These are phyloP conservation scores for Gossypium trilobum DNA, from an alignment of 441 rosid species.

Conservation along the genomic window DNA sequence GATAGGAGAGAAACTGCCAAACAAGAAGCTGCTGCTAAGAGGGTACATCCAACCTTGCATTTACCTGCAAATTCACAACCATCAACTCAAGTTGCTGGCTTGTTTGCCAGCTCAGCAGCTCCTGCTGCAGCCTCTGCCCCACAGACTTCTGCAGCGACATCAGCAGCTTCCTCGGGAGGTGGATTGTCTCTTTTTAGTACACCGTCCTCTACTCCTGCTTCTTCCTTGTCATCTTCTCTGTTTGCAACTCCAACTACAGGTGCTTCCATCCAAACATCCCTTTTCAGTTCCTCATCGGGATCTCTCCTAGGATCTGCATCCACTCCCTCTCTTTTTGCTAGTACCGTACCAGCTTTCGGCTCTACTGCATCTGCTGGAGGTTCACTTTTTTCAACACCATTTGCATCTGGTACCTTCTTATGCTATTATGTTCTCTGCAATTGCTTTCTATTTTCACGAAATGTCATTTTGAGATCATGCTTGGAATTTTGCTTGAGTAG, in stretches of 20 bases:
- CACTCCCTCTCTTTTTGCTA: constrained; percentile 52
- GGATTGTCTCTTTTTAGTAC: constrained; percentile 58
- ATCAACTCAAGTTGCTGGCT: constrained; percentile 65
- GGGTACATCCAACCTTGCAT: constrained; percentile 92
- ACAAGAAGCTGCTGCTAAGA: constrained; percentile 92
- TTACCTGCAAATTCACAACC: constrained; percentile 66
- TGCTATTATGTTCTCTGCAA: neutral
- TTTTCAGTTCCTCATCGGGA: constrained; percentile 35
- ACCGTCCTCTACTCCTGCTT: constrained; percentile 51
- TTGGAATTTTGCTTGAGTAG: neutral
- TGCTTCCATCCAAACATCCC: constrained; percentile 41
- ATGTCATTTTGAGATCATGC: neutral
- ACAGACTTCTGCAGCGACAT: constrained; percentile 38
- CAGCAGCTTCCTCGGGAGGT: constrained; percentile 56
- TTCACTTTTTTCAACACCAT: constrained; percentile 49
- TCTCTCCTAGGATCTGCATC: constrained; percentile 52
- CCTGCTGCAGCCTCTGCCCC: constrained; percentile 41
- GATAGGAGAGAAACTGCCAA: constrained; percentile 95
- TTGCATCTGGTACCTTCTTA: constrained; percentile 43
- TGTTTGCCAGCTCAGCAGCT: constrained; percentile 47
- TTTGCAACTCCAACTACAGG: constrained; percentile 59
- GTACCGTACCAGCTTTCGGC: constrained; percentile 38
- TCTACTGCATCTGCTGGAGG: constrained; percentile 47
- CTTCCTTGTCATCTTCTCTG: constrained; percentile 39
- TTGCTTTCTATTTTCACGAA: neutral